Evolutionary conservation across 2,329 filamentous ascomycete genomes (phyloP), one percentile per base, ranked within the genome.

Genomic region (Fusarium proliferatum): DNA sequence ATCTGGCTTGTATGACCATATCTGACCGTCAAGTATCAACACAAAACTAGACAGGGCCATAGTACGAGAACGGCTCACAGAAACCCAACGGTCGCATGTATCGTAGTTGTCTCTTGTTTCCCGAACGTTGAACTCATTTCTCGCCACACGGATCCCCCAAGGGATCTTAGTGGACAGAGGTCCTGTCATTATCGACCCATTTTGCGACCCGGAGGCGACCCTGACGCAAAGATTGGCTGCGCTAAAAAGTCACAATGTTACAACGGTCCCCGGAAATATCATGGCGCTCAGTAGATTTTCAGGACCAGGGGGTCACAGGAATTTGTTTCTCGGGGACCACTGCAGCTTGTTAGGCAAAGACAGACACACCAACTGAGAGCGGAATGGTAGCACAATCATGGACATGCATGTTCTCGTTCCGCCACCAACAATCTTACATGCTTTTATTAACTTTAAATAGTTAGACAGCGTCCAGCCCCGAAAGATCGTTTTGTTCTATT

Each of bases 281-380:
- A 13, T 53, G 0, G 23, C 13, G 23, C 17, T 12, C 23, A n/a
- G 12, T 28, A 0, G 28, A 19, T 23, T 5, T 17, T 3, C 13
- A 21, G 49, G n/a, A 16, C 6, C 13, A 53, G 33, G 23, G 49
- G 13, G n/a, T 1, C 13, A 38, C 17, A 39, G 6, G 23, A 26
- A 38, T 38, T 26, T 17, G 2, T 9, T 23, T 12, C 15, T 33
- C 4, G 7, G 12, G 4, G 7, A 23, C 15, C 10, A 23, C n/a
- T 15, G 6, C n/a, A 38, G 17, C 15, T 28, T 15, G 3, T 38
- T 16, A 11, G 9, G 26, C 26, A 26, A 26, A 26, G 26, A 26
- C 26, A 26, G 26, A 26, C 26, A 26, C 26, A 26, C 19, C 51
- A 16, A 5, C 10, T 39, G 23, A 39, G 23, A 26, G 34, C 6